phyloP scores from a whole-genome alignment of 352 stramenopile genomes.

The Pythium rhizo-oryzae region DNA sequence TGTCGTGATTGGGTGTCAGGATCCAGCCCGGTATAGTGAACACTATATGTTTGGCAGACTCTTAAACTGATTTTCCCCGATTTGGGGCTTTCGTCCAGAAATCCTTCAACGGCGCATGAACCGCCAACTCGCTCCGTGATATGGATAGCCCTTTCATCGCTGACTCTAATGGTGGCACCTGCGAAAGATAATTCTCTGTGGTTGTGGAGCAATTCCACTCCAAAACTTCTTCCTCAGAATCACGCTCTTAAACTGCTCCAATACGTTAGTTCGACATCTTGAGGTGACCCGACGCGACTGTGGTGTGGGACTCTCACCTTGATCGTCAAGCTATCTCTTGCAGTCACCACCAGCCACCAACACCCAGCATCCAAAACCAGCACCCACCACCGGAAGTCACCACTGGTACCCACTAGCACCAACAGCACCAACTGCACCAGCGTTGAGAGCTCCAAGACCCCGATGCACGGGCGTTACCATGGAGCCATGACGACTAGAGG shows the following conservation, averaged over 20 bases:
- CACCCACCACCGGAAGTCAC: no score
- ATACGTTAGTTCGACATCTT: background rate
- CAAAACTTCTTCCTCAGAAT: background rate
- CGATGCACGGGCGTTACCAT: no score
- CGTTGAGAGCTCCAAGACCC: no score
- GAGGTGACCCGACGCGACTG: no score
- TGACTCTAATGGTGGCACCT: background rate
- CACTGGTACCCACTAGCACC: no score
- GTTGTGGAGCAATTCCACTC: background rate
- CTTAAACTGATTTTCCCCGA: background rate
- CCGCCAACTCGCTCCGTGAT: background rate
- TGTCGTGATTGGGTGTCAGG: background rate
- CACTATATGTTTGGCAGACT: background rate
- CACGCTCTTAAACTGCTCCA: background rate
- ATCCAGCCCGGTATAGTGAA: background rate
- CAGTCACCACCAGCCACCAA: no score
- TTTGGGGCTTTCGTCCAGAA: background rate
- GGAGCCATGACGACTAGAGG: no score
- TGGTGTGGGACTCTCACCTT: no score
- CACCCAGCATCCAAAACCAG: no score
- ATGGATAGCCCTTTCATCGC: background rate
- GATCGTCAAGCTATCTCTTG: no score
- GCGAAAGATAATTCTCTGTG: background rate
- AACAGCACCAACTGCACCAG: no score
- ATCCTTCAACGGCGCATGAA: background rate